Conservation (phyloP, 176 grass and related monocot genomes). For the Stipa capillata region DNA sequence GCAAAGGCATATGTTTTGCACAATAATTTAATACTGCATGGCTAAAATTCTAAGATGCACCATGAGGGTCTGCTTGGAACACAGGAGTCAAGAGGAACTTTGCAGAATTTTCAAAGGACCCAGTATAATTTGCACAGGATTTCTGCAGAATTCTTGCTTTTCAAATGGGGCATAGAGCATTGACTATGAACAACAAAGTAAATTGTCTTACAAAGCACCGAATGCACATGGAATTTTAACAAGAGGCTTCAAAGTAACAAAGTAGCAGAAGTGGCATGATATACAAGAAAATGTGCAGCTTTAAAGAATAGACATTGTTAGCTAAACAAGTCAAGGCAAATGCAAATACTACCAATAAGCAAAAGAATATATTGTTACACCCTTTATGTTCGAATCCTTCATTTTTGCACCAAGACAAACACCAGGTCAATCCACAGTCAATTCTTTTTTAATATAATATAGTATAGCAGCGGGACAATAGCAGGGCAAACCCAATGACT, state of each 20-base stretch:
- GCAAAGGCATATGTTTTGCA: neutral
- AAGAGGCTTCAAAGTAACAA: neutral
- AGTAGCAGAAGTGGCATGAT: neutral
- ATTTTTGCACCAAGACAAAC: neutral
- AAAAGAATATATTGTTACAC: neutral
- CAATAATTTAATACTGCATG: neutral
- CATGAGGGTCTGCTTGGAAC: neutral
- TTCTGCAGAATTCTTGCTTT: neutral
- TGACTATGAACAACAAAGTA: neutral
- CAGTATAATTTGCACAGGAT: neutral
- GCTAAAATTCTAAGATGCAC: neutral
- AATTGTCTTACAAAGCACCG: neutral
- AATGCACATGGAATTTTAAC: neutral
- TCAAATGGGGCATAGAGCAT: neutral
- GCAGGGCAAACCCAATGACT: no score
- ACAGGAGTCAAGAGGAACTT: neutral
- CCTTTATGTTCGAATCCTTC: neutral
- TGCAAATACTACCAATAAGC: neutral
- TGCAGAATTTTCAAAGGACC: neutral
- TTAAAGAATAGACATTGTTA: no score
- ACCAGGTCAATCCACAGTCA: no score
- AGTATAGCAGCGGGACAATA: no score
- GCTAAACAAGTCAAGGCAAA: neutral
- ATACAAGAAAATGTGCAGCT: no score
- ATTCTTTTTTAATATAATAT: no score